These are phyloP conservation scores for Acanthamoeba royreba DNA, from an alignment of 208 protist genomes.

Conservation along the genomic window DNA sequence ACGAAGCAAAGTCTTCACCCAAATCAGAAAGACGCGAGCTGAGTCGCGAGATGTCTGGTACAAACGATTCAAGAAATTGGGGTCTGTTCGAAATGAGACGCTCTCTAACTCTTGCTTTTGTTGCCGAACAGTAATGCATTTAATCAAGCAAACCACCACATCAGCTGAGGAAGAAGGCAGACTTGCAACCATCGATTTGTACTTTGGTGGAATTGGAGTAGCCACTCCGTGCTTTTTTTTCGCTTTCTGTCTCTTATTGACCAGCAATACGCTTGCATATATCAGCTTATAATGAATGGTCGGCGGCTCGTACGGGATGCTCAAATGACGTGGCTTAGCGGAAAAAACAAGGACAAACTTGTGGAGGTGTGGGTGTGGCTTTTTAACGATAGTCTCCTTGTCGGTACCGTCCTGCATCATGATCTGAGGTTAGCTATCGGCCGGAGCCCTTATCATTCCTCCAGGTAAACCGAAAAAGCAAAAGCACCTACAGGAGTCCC, in stretches of 20 bases:
- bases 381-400: neutral
- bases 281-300: neutral
- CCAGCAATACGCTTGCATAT: neutral
- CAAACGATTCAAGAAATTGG: neutral
- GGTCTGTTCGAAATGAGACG: too few relatives aligned
- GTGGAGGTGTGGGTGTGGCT: neutral
- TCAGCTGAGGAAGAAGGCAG: neutral
- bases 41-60: neutral
- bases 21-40: too few relatives aligned
- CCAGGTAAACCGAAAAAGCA: neutral
- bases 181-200: neutral
- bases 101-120: too few relatives aligned
- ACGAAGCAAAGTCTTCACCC: neutral
- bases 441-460: too few relatives aligned
- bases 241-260: neutral
- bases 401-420: too few relatives aligned
- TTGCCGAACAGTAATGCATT: neutral
- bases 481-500: neutral
- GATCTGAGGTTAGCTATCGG: too few relatives aligned
- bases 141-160: neutral
- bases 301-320: neutral
- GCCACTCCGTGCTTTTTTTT: neutral
- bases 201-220: neutral
- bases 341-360: neutral
- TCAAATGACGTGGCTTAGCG: neutral